Evolutionary conservation across 1,284 basidiomycete genomes (phyloP), one percentile per base, ranked within the genome.

Genomic region (Heliocybe sulcata): DNA sequence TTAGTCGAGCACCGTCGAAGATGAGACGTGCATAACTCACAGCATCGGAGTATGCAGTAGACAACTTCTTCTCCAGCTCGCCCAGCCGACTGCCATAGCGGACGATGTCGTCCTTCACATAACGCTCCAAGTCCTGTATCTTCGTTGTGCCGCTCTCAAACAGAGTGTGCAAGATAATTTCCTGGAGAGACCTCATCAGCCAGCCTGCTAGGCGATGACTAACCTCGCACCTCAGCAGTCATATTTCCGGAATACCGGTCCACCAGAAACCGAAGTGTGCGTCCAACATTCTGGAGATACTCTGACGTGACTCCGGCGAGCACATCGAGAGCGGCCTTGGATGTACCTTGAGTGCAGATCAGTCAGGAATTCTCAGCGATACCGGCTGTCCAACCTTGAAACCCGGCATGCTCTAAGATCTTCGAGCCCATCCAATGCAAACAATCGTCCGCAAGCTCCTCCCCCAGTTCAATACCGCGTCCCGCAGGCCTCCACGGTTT

Each of bases 91-190:
- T 70, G 2, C 92, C 90, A 64, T 96, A 89, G 51, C 92, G 80
- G 62, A 93, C 76, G 47, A 98, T 81, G 61, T 98, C 95, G 63
- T 98, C 93, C 52, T 82, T 82, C 65, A 98, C 83, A 68, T 98
- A 95, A 20, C 85, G 77, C 63, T 96, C 91, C 0, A 98, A 78
- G 58, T 90, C 85, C 55, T 82, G 77, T 12, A 94, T 74, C 54
- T 84, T 79, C 0, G 90, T 81, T 10, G 83, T 83, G 1, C 92
- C 93, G 57, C 89, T 91, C 69, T 96, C 91, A 59, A 93, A 90
- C 12, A 98, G 73, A 0, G 90, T 89, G 67, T 96, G 93, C 2
- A 94, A 76, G 31, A 97, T 83, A 51, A 98, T 93, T 82, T 97
- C 93, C 90, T 95, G 58, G 33, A 22, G 11, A 53, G 4, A 38